A percentile compares a stretch with the other conserved stretches of the same genome.
phyloP scores from a whole-genome alignment of 1,284 basidiomycete genomes.

The Wallemia hederae region DNA sequence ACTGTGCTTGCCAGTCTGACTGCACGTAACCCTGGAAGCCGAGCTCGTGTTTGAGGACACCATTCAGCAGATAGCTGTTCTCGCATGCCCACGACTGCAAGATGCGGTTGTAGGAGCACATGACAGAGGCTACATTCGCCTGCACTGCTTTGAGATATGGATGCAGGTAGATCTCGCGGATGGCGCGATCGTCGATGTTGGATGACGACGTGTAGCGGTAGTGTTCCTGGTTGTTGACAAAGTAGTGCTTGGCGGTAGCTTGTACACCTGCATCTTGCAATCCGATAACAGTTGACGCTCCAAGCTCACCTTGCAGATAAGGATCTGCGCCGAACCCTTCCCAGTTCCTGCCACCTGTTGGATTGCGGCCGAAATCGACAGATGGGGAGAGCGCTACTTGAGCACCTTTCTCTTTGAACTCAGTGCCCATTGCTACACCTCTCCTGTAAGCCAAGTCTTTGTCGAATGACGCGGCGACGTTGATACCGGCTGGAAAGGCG shows the following conservation, averaged over 20 bases:
- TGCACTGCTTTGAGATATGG: slow-evolving; percentile 42
- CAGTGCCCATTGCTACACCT: slow-evolving; percentile 41
- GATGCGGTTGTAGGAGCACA: slow-evolving; percentile 38
- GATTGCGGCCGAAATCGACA: slow-evolving; percentile 26
- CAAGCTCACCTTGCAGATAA: slow-evolving; percentile 37
- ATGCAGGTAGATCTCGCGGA: slow-evolving; percentile 16
- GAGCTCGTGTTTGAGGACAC: slow-evolving; percentile 14
- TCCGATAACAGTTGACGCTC: slow-evolving; percentile 42
- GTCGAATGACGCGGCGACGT: slow-evolving; percentile 41
- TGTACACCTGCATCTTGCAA: slow-evolving; percentile 40
- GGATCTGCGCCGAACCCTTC: slow-evolving; percentile 29
- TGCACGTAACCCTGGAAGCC: slow-evolving; percentile 7
- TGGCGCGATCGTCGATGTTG: slow-evolving; percentile 43
- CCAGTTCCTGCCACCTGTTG: slow-evolving; percentile 47
- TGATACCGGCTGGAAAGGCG: slow-evolving; percentile 42
- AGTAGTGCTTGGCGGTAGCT: slow-evolving; percentile 35
- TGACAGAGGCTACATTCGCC: slow-evolving; percentile 41
- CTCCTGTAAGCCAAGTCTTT: slow-evolving; percentile 38
- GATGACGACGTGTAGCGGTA: slow-evolving; percentile 28
- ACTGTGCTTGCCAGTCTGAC: slow-evolving; percentile 7
- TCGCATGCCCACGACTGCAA: slow-evolving; percentile 7
- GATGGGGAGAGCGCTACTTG: slow-evolving; percentile 29
- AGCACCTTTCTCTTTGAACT: slow-evolving; percentile 50
- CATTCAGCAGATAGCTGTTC: slow-evolving; percentile 13
- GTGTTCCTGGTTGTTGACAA: slow-evolving; percentile 37